These are phyloP conservation scores for Plectosphaerella sp. DNA, from an alignment of 2,329 filamentous ascomycete species.

Conservation along the genomic window DNA sequence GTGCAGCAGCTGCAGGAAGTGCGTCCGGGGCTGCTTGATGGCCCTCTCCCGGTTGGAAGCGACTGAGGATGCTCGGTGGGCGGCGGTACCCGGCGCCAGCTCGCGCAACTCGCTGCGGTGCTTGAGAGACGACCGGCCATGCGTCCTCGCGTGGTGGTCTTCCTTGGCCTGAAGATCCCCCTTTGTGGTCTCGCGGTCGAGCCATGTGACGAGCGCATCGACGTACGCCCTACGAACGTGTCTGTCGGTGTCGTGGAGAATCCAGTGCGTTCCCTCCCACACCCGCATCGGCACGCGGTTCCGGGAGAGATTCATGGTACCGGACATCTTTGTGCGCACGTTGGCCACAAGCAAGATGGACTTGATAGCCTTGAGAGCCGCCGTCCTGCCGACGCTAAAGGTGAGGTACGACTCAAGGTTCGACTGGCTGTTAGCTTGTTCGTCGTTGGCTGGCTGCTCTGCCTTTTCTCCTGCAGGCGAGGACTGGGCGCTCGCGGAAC, in stretches of 20 bases:
- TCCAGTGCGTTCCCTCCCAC: constrained; percentile 97
- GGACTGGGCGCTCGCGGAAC: constrained; percentile 36
- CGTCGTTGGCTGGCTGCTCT: constrained; percentile 25
- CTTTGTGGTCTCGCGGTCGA: constrained; percentile 71
- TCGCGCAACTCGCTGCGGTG: neutral
- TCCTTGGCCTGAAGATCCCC: constrained; percentile 51
- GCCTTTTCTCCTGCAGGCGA: constrained; percentile 43
- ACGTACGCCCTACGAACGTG: constrained; percentile 80
- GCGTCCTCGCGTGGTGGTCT: constrained; percentile 26
- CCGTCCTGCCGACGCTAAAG: constrained; percentile 50
- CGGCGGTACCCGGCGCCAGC: constrained; percentile 33
- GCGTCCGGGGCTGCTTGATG: constrained; percentile 49
- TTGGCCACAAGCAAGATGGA: constrained; percentile 81
- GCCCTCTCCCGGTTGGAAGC: constrained; percentile 58
- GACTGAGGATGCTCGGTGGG: constrained; percentile 64
- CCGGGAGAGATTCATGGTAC: constrained; percentile 61
- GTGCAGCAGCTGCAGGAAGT: constrained; percentile 78
- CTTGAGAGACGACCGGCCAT: neutral
- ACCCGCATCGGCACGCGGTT: constrained; percentile 74
- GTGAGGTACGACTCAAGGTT: constrained; percentile 49
- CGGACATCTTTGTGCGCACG: constrained; percentile 52
- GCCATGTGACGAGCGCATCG: constrained; percentile 79
- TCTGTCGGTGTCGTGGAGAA: constrained; percentile 74
- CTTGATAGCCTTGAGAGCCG: constrained; percentile 75
- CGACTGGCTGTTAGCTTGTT: constrained; percentile 33